Conservation (phyloP, 139 green algal genomes). For the Haematococcus lacustris region DNA sequence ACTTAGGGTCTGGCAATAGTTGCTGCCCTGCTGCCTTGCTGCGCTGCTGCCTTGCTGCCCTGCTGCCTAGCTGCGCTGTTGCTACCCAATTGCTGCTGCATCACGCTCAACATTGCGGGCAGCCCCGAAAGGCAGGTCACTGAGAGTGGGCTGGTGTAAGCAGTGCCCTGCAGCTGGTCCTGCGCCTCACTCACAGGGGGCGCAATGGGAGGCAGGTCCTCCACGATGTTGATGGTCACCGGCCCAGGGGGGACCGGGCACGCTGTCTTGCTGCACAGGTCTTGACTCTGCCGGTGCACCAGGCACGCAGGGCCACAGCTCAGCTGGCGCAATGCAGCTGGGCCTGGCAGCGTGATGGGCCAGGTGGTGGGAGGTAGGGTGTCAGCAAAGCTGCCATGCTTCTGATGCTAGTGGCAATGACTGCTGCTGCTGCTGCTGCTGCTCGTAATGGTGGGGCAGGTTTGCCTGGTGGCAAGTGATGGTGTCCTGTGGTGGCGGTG, state of each 20-base stretch:
- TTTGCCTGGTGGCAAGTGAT: too few relatives aligned
- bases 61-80: not conserved
- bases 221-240: slow-evolving; percentile 23
- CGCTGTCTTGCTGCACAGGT: slow-evolving; percentile 41
- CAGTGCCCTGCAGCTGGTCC: not conserved
- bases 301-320: too few relatives aligned
- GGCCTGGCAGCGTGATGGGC: too few relatives aligned
- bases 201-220: slow-evolving; percentile 45
- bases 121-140: not conserved
- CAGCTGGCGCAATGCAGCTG: too few relatives aligned
- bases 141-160: not conserved
- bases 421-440: too few relatives aligned
- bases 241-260: slow-evolving; percentile 32
- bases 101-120: not conserved
- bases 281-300: slow-evolving; percentile 19
- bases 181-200: slow-evolving; percentile 35
- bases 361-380: too few relatives aligned
- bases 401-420: too few relatives aligned
- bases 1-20: not conserved
- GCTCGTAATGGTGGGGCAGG: too few relatives aligned
- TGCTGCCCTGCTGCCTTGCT: not conserved
- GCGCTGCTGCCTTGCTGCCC: not conserved
- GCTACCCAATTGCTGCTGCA: not conserved
- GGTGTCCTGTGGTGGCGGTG: too few relatives aligned
- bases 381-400: too few relatives aligned